Conservation (phyloP, 495 filamentous ascomycete genomes). For the Lepidopterella palustris region DNA sequence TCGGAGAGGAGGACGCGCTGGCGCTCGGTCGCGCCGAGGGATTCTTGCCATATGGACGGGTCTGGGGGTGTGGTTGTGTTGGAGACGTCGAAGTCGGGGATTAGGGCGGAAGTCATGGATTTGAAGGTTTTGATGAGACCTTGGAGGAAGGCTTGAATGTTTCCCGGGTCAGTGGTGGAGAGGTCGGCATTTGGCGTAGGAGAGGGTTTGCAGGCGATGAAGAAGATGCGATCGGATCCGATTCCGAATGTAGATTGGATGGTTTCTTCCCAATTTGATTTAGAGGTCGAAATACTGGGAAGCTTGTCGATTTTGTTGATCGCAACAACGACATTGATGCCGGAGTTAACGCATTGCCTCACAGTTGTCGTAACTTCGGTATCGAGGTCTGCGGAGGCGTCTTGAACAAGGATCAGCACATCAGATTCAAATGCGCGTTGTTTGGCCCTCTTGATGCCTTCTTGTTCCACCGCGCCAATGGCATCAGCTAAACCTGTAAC, state of each 20-base stretch:
- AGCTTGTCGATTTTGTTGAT: slow-evolving; percentile 79
- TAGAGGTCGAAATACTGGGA: slow-evolving; percentile 23
- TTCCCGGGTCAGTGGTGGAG: slow-evolving; percentile 47
- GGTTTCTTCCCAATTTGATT: slow-evolving; percentile 18
- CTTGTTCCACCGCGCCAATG: slow-evolving; percentile 71
- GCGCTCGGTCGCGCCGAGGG: slow-evolving; percentile 82
- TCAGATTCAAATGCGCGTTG: slow-evolving; percentile 76
- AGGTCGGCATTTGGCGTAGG: slow-evolving; percentile 4
- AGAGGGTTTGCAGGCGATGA: slow-evolving; percentile 61
- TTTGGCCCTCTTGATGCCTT: slow-evolving; percentile 84
- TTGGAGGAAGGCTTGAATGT: slow-evolving; percentile 61
- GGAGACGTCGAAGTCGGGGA: slow-evolving; percentile 19
- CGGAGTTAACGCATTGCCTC: slow-evolving; percentile 47
- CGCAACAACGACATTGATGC: slow-evolving; percentile 59
- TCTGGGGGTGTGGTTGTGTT: slow-evolving; percentile 31
- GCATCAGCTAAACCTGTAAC: not conserved
- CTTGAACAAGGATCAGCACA: slow-evolving; percentile 67
- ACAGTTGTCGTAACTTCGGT: slow-evolving; percentile 54
- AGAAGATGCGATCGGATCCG: slow-evolving; percentile 44
- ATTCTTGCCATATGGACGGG: slow-evolving; percentile 65
- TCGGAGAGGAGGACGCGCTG: slow-evolving; percentile 73
- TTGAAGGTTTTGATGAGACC: slow-evolving; percentile 62
- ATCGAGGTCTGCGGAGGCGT: slow-evolving; percentile 41
- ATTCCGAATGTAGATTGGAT: slow-evolving; percentile 32
- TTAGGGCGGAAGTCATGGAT: slow-evolving; percentile 58